These are phyloP conservation scores for Candida multigemmis DNA, from an alignment of 805 yeast species.

Conservation along the genomic window DNA sequence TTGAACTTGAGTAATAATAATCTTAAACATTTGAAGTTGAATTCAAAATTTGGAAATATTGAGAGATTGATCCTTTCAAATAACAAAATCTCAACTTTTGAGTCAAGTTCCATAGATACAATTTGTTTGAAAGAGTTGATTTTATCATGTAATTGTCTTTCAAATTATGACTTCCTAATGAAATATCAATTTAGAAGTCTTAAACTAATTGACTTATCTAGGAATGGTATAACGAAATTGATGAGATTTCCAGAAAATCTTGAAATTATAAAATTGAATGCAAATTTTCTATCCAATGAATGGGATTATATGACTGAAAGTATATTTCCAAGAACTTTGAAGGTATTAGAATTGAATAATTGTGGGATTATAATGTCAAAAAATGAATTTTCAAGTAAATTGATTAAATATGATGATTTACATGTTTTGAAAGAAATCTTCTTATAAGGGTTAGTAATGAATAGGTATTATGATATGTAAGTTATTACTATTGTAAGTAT, in stretches of 20 bases:
- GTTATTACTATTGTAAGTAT: not conserved
- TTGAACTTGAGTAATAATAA: conserved; percentile 20
- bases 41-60: not conserved
- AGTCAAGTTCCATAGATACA: not conserved
- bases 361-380: conserved; percentile 4
- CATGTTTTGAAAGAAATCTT: conserved; percentile 1
- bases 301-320: conserved; percentile 2
- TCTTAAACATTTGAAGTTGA: no score
- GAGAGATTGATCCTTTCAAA: not conserved
- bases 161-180: conserved; percentile 3
- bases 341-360: conserved; percentile 7
- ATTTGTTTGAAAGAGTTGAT: conserved; percentile 8
- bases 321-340: conserved; percentile 6
- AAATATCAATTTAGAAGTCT: conserved; percentile 8
- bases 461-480: not conserved
- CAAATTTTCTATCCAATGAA: conserved; percentile 10
- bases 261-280: conserved; percentile 9
- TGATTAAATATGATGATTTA: conserved; percentile 1
- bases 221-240: conserved; percentile 11
- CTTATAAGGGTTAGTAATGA: not conserved
- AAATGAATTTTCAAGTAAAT: conserved; percentile 1
- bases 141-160: conserved; percentile 17
- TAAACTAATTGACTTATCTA: conserved; percentile 12
- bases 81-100: not conserved
- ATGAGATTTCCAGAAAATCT: conserved; percentile 7